Evolutionary conservation across 2,329 filamentous ascomycete species (phyloP).

Genomic region (Penicillium psychrosexuale): DNA sequence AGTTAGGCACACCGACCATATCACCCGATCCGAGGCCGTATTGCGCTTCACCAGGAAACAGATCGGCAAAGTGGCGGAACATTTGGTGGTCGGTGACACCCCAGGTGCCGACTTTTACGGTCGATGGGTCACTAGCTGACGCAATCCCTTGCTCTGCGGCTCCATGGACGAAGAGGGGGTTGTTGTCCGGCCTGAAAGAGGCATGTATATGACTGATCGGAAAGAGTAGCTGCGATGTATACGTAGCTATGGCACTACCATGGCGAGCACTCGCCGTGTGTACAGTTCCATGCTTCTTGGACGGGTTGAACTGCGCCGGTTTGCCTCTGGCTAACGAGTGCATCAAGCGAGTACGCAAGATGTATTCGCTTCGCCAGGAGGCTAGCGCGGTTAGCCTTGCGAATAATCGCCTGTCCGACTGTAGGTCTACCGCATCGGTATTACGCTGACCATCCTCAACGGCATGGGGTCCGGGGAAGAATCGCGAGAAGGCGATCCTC

Average conservation of each 20-base stretch:
- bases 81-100: constrained; percentile 71
- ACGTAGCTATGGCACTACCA: constrained; percentile 72
- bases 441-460: constrained; percentile 46
- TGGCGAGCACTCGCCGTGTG: constrained; percentile 60
- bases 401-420: constrained; percentile 74
- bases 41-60: constrained; percentile 67
- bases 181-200: constrained; percentile 68
- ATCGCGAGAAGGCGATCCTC: constrained; percentile 87
- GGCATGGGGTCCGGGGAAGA: constrained; percentile 74
- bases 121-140: constrained; percentile 74
- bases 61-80: constrained; percentile 74
- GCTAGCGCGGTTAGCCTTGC: constrained; percentile 75
- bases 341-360: constrained; percentile 78
- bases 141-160: constrained; percentile 72
- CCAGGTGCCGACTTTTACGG: constrained; percentile 76
- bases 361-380: constrained; percentile 97
- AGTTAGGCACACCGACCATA: constrained; percentile 71
- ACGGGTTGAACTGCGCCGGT: constrained; percentile 55
- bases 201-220: constrained; percentile 78
- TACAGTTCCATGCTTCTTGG: constrained; percentile 52
- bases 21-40: constrained; percentile 78
- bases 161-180: constrained; percentile 78
- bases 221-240: constrained; percentile 78
- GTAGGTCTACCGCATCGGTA: constrained; percentile 55
- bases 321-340: constrained; percentile 79